Evolutionary conservation across 352 stramenopile species (phyloP).

Genomic region (Globisporangium cystogenes): DNA sequence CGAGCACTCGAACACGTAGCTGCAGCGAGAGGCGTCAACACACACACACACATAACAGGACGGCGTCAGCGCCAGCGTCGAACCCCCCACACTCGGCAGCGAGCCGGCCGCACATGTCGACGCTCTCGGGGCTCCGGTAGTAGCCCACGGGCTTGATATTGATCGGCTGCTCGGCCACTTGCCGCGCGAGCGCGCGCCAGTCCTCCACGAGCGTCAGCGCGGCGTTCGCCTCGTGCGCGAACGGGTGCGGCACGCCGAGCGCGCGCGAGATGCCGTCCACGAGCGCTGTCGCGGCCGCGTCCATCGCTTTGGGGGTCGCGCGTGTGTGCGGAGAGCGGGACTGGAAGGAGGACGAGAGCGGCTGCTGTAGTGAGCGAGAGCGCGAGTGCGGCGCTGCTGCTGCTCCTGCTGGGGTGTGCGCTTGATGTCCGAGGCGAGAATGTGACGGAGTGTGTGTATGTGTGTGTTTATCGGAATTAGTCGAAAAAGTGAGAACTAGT

Average conservation of each 20-base stretch:
- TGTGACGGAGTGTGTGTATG: no score
- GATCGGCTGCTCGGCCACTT: constrained; percentile 44
- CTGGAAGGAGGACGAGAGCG: no score
- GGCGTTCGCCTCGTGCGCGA: constrained; percentile 55
- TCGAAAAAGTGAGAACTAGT: no score
- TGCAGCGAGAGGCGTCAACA: no score
- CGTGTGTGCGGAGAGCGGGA: no score
- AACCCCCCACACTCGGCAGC: no score
- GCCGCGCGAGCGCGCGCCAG: constrained; percentile 48
- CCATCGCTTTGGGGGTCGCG: not conserved
- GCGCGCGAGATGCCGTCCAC: constrained; percentile 48
- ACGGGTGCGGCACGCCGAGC: constrained; percentile 54
- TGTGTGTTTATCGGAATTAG: not conserved
- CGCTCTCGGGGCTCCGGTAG: constrained; percentile 70
- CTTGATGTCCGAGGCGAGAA: no score
- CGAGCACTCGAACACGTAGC: constrained; percentile 76
- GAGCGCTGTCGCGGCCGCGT: constrained; percentile 11
- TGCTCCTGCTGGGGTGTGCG: no score
- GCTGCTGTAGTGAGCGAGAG: not conserved
- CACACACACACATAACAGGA: constrained; percentile 4
- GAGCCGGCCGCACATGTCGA: constrained; percentile 72
- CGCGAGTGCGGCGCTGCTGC: no score
- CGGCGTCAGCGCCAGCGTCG: not conserved
- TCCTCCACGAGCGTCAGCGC: constrained; percentile 59
- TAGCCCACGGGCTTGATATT: constrained; percentile 61